Base-by-base conservation (phyloP, 345 rosid genomes). In the Citrus reticulata region DNA sequence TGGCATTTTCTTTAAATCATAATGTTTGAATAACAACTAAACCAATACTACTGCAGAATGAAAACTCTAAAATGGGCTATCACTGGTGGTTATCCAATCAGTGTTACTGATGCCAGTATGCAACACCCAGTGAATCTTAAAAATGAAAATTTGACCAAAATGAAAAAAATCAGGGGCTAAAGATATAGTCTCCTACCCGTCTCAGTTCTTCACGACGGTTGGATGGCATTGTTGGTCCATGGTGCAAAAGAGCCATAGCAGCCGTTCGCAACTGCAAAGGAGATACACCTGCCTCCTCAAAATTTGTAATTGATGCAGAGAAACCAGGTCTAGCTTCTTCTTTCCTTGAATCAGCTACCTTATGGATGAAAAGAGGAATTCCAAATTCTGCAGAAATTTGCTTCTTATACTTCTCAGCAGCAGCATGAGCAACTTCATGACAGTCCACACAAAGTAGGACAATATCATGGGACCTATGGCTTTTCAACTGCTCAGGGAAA, bases 391-490 rank as follows among this genome's bases (percentile, higher is more conserved):
- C 83, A 63, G 98, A 92, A 61, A 96, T 83, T 75, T 88, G 83
- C 79, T 83, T 88, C 85, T 96, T 94, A 80, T 94, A 86, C 87
- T 91, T 94, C 87, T 96, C 99, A 4, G 98, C 98, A 81, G 98
- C 93, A 81, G 98, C 94, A 83, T 94, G 99, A 70, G 98, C 97
- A 72, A 88, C 84, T 82, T 96, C 98, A 80, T 96, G 99, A 63
- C 99, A 96, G 79, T 96, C 98, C 88, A 96, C 98, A 68, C 98
- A 96, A 16, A 96, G 95, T 61, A 96, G 86, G 81, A 94, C 98
- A 70, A 94, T 96, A 83, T 96, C 99, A 86, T 94, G 98, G 81
- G 99, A 96, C n/a, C 98, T 89, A 61, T 96, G 99, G 79, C 98
- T 96, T 86, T 96, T 96, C 81, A 96, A 75, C 82, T 96, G 99